phyloP scores from a whole-genome alignment of 805 yeast genomes.

The Yarrowia bubula region DNA sequence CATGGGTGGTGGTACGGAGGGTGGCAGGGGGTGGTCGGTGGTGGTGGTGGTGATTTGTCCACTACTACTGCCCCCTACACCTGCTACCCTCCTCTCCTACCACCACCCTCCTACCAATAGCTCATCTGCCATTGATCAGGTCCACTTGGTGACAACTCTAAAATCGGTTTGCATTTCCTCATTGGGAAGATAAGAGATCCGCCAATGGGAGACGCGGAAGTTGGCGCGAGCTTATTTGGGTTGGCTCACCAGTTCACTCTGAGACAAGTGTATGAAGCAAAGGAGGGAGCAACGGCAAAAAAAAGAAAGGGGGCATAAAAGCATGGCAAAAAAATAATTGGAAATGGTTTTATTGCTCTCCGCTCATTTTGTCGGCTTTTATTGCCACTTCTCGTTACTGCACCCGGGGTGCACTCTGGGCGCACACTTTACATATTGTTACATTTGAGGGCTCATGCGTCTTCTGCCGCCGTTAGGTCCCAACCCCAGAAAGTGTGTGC shows the following conservation, averaged over 20 bases:
- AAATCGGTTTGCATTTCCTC: slow-evolving; percentile 11
- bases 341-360: not conserved
- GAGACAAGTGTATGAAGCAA: not conserved
- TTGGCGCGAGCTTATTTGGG: not conserved
- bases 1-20: too few species aligned
- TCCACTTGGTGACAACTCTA: too few species aligned
- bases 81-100: too few species aligned
- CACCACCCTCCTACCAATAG: too few species aligned
- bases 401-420: too few species aligned
- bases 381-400: too few species aligned
- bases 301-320: not conserved
- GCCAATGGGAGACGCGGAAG: slow-evolving; percentile 11
- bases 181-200: slow-evolving; percentile 15
- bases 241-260: not conserved
- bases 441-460: slow-evolving; percentile 1
- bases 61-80: too few species aligned
- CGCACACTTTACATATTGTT: slow-evolving; percentile 19
- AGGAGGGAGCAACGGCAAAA: not conserved
- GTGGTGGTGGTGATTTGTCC: too few species aligned
- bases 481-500: slow-evolving; percentile 16
- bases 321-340: not conserved
- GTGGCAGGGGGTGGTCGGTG: not conserved
- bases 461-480: not conserved
- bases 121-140: too few species aligned
- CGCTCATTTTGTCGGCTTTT: not conserved